phyloP scores from a whole-genome alignment of 176 grass and related monocot genomes.

The Saccharum officinarum region DNA sequence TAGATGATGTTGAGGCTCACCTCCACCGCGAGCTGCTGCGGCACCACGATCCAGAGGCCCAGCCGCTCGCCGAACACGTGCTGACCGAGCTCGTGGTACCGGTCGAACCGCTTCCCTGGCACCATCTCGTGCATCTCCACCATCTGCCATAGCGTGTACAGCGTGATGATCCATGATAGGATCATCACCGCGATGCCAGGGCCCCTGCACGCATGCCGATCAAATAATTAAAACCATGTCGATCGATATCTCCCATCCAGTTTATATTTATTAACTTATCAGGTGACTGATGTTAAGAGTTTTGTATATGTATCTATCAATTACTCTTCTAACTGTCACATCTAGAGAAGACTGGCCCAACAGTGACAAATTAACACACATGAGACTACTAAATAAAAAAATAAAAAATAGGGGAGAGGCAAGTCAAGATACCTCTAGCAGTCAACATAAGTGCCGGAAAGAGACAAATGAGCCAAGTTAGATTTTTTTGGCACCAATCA shows the following conservation, averaged over 20 bases:
- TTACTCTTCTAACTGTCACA: background rate
- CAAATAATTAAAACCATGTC: background rate
- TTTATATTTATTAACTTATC: too few relatives aligned
- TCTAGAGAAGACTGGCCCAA: background rate
- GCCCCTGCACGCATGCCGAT: background rate
- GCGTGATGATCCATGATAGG: constrained; percentile 39
- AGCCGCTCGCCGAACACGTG: constrained; percentile 62
- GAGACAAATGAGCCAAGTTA: background rate
- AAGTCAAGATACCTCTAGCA: background rate
- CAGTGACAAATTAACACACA: background rate
- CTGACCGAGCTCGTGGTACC: constrained; percentile 80
- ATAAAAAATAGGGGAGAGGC: background rate
- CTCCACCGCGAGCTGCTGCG: constrained; percentile 59
- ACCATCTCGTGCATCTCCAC: constrained; percentile 88
- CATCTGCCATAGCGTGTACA: constrained; percentile 90
- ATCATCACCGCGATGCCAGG: constrained; percentile 6
- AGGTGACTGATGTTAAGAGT: too few relatives aligned
- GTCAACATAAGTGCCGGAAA: background rate
- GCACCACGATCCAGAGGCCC: constrained; percentile 54
- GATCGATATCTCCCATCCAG: too few relatives aligned
- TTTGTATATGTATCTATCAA: background rate
- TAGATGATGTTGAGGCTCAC: constrained; percentile 56
- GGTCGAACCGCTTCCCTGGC: constrained; percentile 66
- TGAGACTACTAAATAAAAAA: background rate
- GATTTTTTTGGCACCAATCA: background rate